These are phyloP conservation scores for Rhodomyrtus psidioides DNA, from an alignment of 441 rosid species.

Conservation along the genomic window DNA sequence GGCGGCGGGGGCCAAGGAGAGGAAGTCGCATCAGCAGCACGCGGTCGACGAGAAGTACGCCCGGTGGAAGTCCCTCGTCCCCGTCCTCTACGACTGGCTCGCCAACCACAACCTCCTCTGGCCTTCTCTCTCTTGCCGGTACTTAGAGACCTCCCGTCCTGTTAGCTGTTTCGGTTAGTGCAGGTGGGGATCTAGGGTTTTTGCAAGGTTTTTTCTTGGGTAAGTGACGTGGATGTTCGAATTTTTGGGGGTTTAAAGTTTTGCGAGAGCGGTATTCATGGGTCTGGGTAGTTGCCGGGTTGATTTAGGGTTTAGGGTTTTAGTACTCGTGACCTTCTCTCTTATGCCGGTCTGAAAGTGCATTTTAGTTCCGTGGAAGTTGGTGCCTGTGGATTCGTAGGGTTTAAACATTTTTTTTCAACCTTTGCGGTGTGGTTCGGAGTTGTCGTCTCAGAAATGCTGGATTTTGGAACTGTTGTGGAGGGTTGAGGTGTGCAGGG, in stretches of 20 bases:
- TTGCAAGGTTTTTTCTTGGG: background rate
- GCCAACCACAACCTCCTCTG: conserved; percentile 97
- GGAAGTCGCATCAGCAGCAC: conserved; percentile 16
- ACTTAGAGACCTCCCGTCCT: background rate
- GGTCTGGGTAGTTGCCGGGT: background rate
- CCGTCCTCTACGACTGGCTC: conserved; percentile 97
- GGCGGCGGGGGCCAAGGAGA: background rate
- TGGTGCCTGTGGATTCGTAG: background rate
- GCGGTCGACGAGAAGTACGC: conserved; percentile 78
- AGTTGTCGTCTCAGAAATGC: background rate
- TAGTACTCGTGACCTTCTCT: background rate
- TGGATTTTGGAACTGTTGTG: background rate
- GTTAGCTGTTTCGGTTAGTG: conserved; percentile 7
- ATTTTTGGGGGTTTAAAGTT: background rate
- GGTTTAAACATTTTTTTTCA: no score
- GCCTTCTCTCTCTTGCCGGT: conserved; percentile 99
- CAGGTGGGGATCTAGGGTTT: background rate
- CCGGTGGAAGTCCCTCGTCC: conserved; percentile 97
- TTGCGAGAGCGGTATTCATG: background rate
- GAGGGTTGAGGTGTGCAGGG: background rate
- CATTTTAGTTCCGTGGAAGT: background rate
- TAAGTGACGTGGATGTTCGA: background rate
- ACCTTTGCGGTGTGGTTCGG: background rate
- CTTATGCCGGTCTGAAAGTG: background rate
- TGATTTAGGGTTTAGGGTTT: background rate